Base-by-base conservation (phyloP, 805 yeast species). In the Lipomyces spencermartinsiae region DNA sequence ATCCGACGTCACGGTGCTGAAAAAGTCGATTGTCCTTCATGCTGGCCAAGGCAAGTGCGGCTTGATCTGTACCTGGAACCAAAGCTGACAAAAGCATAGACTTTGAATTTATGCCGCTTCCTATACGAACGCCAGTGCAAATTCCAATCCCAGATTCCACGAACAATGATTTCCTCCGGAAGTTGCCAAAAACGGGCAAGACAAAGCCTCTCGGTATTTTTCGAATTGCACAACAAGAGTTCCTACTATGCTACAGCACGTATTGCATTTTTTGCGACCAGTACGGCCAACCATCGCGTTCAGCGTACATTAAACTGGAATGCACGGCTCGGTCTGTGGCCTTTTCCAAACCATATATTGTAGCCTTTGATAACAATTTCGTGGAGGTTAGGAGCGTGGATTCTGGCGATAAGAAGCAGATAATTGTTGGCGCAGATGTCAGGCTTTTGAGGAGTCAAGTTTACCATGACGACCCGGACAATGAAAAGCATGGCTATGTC, bases 401-500 rank as follows among this genome's bases (percentile, higher is more conserved):
- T 58, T 84, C 68, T 2, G 77, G 79, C 7, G 76, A 76, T 49
- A 72, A 81, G 29, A 84, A 83, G 46, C 97, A 92, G 76, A 89
- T 91, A 4, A 82, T 92, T 54, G 84, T 87, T 2, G 94, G 94
- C 29, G 89, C 88, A 75, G 91, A 87, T 72, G 84, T 91, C 33
- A 39, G 63, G 29, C 51, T 74, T n/a, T 46, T 68, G 31, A 59
- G 60, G 22, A 34, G 12, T 8, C 67, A 31, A 22, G 46, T n/a
- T 10, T 58, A 56, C 29, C 25, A 29, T 5, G 49, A 46, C 6
- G 60, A 33, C 9, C 39, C n/a, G 34, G 31, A 31, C 7, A 31
- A n/a, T 46, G 55, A 25, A 14, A 16, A 19, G 14, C 37, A 33
- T 19, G 43, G 49, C 58, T 16, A 35, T 39, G 58, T n/a, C 34